These are phyloP conservation scores for Polychytrium aggregatum DNA, from an alignment of 192 early-diverging fungal species.

Conservation along the genomic window DNA sequence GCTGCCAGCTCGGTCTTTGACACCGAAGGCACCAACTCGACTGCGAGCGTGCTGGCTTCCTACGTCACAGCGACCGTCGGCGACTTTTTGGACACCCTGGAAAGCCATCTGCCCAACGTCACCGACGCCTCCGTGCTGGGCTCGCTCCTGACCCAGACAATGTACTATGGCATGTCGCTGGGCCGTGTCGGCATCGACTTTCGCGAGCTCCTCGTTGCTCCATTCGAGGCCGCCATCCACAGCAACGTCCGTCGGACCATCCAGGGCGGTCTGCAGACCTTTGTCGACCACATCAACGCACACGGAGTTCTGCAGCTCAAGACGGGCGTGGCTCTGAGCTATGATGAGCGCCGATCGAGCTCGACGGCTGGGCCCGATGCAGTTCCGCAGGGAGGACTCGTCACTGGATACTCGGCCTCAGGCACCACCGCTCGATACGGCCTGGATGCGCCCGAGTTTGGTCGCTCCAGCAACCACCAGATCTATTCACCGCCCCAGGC, in stretches of 20 bases:
- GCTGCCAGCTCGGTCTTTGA: conserved; percentile 8
- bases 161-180: conserved; percentile 74
- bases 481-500: conserved; percentile 25
- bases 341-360: background rate
- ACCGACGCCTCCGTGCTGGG: conserved; percentile 34
- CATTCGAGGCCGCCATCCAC: conserved; percentile 53
- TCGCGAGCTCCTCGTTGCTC: conserved; percentile 39
- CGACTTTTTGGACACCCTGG: conserved; percentile 26
- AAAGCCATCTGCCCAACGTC: conserved; percentile 39
- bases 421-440: background rate
- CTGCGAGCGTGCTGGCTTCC: conserved; percentile 44
- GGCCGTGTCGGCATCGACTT: conserved; percentile 70
- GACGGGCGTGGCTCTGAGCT: background rate
- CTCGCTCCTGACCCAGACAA: conserved; percentile 52
- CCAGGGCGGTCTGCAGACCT: conserved; percentile 32
- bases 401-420: background rate
- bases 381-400: background rate
- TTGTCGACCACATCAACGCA: conserved; percentile 23
- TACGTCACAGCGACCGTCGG: conserved; percentile 45
- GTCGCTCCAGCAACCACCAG: background rate
- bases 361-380: background rate
- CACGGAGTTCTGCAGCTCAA: background rate
- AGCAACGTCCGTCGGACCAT: conserved; percentile 38
- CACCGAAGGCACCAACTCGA: conserved; percentile 15
- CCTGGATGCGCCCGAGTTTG: too few species aligned